Evolutionary conservation across 331 rosid genomes (phyloP).

Genomic region (Acacia pycnantha): DNA sequence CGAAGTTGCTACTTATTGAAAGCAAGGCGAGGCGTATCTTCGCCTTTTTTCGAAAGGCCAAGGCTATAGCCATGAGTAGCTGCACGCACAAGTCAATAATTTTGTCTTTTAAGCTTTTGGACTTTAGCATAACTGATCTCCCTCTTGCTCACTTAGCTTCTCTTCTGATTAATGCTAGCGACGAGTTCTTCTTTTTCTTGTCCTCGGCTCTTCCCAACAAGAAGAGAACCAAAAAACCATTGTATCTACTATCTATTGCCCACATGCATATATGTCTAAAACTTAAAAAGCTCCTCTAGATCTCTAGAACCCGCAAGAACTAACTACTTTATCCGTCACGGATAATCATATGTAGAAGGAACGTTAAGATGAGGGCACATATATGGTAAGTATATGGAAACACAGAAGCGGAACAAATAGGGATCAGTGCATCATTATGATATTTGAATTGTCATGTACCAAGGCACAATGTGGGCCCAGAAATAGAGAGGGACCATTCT

Average conservation of each 20-base stretch:
- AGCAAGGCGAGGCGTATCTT: background rate
- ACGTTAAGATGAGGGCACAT: background rate
- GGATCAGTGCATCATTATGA: background rate
- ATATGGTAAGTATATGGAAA: background rate
- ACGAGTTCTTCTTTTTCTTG: background rate
- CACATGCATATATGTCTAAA: background rate
- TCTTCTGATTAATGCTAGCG: constrained; percentile 1
- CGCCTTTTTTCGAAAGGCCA: constrained; percentile 26
- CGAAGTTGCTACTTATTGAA: background rate
- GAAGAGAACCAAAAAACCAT: background rate
- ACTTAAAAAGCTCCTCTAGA: background rate
- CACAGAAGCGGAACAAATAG: background rate
- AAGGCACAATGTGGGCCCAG: background rate
- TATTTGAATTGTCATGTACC: background rate
- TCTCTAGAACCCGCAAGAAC: background rate
- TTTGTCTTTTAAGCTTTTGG: constrained; percentile 19
- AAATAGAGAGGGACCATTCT: background rate
- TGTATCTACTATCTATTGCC: background rate
- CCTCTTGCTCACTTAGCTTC: background rate
- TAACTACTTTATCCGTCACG: background rate
- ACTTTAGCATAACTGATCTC: constrained; percentile 2
- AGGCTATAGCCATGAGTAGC: background rate
- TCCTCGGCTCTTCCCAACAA: background rate
- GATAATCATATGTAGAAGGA: background rate
- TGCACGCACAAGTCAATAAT: constrained; percentile 34